These are phyloP conservation scores for Silene conica DNA, from an alignment of 148 eudicot genomes.

Conservation along the genomic window DNA sequence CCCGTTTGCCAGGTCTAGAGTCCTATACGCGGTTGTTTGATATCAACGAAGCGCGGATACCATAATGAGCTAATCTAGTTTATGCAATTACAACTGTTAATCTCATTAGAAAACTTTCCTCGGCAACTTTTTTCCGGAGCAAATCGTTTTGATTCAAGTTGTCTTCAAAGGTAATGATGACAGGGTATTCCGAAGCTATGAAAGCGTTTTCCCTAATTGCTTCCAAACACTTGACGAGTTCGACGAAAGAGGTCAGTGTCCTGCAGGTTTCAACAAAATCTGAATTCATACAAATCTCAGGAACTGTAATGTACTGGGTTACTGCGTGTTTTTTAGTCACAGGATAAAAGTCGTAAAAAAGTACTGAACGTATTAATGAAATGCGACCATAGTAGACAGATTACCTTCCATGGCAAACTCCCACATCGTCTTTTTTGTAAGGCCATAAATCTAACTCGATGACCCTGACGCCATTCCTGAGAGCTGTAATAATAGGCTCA, in stretches of 20 bases:
- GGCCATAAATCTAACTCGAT: constrained; percentile 81
- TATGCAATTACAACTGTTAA: neutral
- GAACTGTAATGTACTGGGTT: neutral
- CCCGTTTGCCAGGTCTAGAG: too few species aligned
- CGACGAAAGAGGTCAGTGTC: constrained; percentile 68
- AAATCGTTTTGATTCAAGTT: constrained; percentile 48
- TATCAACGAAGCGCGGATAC: neutral
- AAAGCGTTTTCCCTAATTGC: constrained; percentile 81
- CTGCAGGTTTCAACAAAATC: constrained; percentile 31
- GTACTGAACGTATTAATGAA: neutral
- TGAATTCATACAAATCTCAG: neutral
- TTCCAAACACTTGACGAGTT: constrained; percentile 54
- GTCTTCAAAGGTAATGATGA: constrained; percentile 83
- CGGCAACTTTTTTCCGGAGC: constrained; percentile 67
- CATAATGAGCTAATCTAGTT: neutral
- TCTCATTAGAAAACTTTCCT: constrained; percentile 30
- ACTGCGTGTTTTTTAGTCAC: neutral
- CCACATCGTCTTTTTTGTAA: constrained; percentile 29
- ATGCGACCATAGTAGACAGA: neutral
- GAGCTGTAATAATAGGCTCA: constrained; percentile 22
- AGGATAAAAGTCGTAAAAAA: neutral
- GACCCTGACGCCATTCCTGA: constrained; percentile 50
- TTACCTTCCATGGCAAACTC: constrained; percentile 71
- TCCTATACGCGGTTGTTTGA: too few species aligned
- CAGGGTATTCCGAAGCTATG: constrained; percentile 61